phyloP scores from a whole-genome alignment of 2,329 filamentous ascomycete species.

The Neonectria punicea region DNA sequence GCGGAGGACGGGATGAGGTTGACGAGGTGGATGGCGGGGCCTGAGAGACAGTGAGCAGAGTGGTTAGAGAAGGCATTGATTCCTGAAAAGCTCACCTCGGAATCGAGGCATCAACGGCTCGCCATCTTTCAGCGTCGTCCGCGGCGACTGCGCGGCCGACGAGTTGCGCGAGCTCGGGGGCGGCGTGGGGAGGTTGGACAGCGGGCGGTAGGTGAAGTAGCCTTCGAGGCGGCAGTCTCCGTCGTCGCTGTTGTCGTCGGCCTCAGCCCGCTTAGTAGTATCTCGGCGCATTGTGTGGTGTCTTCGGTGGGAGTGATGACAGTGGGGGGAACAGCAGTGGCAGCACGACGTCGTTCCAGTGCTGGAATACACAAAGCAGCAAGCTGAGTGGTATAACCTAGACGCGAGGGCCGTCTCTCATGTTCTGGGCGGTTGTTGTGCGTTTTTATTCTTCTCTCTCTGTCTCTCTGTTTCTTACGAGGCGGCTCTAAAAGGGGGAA shows the following conservation, averaged over 20 bases:
- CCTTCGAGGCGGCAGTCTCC: constrained; percentile 48
- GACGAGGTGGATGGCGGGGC: constrained; percentile 72
- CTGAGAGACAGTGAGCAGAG: constrained; percentile 50
- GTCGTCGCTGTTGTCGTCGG: constrained; percentile 30
- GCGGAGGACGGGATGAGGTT: constrained; percentile 73
- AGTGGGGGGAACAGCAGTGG: neutral
- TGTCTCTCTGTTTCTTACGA: constrained; percentile 21
- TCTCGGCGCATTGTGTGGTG: constrained; percentile 35
- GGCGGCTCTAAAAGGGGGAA: neutral
- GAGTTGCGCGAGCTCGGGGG: constrained; percentile 64
- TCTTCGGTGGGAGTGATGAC: neutral
- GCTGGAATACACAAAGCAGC: constrained; percentile 30
- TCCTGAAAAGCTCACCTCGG: constrained; percentile 49
- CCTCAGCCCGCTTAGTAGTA: constrained; percentile 35
- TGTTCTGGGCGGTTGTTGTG: constrained; percentile 32
- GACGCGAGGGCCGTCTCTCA: constrained; percentile 35
- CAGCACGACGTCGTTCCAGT: constrained; percentile 34
- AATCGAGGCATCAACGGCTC: constrained; percentile 54
- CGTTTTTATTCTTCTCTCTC: constrained; percentile 10
- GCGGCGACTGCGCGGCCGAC: constrained; percentile 57
- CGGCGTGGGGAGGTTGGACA: constrained; percentile 75
- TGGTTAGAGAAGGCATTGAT: constrained; percentile 14
- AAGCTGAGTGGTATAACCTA: constrained; percentile 23
- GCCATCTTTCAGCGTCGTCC: constrained; percentile 55
- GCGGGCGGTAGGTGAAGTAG: constrained; percentile 73